phyloP scores from a whole-genome alignment of 768 basidiomycete species.

The Agrocybe chaxingu region DNA sequence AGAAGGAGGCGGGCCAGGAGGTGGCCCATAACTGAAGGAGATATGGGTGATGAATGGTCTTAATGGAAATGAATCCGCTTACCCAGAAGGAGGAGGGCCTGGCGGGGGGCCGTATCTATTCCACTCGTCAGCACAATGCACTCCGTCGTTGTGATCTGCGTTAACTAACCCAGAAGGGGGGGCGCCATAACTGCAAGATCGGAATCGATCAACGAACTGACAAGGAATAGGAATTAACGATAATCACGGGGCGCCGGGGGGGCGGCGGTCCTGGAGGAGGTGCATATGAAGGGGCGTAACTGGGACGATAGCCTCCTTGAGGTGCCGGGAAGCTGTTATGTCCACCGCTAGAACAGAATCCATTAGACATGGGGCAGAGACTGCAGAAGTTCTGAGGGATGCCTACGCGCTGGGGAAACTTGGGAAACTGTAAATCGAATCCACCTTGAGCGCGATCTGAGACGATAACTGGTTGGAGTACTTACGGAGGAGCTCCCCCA shows the following conservation, averaged over 20 bases:
- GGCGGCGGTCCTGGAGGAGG: constrained; percentile 24
- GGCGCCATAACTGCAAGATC: constrained; percentile 10
- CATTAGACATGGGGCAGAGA: not conserved
- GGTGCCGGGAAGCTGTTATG: constrained; percentile 17
- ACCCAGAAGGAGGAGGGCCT: constrained; percentile 24
- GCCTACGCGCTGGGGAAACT: constrained; percentile 24
- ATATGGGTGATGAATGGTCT: no score
- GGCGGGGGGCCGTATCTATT: constrained; percentile 18
- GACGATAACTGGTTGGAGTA: constrained; percentile 1
- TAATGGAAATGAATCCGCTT: not conserved
- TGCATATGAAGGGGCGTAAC: constrained; percentile 37
- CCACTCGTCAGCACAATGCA: not conserved
- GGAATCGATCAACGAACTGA: not conserved
- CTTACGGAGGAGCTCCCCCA: constrained; percentile 18
- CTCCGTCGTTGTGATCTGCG: no score
- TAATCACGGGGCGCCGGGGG: constrained; percentile 6
- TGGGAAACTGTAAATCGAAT: constrained; percentile 22
- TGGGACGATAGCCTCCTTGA: constrained; percentile 32
- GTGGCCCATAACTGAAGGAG: constrained; percentile 22
- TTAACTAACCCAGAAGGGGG: constrained; percentile 2
- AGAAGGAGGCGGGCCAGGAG: constrained; percentile 18
- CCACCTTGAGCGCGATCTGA: not conserved
- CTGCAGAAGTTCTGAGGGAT: not conserved
- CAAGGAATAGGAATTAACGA: not conserved
- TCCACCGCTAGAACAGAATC: constrained; percentile 6